Conservation (phyloP, 1,284 basidiomycete species). For the Trichosporon asahii region DNA sequence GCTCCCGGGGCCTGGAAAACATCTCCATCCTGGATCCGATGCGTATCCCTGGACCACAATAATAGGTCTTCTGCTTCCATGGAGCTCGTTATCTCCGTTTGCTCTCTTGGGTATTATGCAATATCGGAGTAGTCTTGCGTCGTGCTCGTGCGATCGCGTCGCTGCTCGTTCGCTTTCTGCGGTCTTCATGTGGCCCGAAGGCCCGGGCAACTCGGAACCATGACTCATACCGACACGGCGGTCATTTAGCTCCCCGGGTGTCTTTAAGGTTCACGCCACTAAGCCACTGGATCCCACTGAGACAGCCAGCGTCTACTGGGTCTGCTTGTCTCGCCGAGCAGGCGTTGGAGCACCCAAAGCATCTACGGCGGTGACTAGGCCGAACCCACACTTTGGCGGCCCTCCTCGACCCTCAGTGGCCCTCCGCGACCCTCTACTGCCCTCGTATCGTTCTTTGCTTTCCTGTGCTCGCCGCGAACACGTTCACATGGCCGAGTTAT, state of each 20-base stretch:
- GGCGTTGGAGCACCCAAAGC: background rate
- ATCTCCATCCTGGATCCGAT: background rate
- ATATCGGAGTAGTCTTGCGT: background rate
- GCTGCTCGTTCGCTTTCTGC: background rate
- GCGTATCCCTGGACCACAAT: background rate
- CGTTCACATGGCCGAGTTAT: slow-evolving; percentile 6
- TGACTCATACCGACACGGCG: background rate
- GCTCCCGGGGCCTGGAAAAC: background rate
- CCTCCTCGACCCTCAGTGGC: too few relatives aligned
- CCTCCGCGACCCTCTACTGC: background rate
- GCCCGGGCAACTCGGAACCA: background rate
- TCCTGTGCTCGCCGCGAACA: background rate
- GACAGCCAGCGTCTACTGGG: background rate
- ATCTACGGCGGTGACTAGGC: too few relatives aligned
- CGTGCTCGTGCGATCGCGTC: background rate
- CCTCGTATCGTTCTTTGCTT: too few relatives aligned
- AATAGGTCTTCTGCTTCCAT: background rate
- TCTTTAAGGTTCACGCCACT: slow-evolving; percentile 6
- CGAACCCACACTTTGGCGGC: background rate
- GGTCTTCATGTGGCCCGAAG: background rate
- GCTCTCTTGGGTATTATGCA: background rate
- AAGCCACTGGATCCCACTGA: slow-evolving; percentile 9
- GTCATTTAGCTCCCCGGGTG: slow-evolving; percentile 8
- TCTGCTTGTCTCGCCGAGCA: background rate
- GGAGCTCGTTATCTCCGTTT: background rate